These are phyloP conservation scores for Mycena kentingensis DNA, from an alignment of 768 basidiomycete genomes.

Conservation along the genomic window DNA sequence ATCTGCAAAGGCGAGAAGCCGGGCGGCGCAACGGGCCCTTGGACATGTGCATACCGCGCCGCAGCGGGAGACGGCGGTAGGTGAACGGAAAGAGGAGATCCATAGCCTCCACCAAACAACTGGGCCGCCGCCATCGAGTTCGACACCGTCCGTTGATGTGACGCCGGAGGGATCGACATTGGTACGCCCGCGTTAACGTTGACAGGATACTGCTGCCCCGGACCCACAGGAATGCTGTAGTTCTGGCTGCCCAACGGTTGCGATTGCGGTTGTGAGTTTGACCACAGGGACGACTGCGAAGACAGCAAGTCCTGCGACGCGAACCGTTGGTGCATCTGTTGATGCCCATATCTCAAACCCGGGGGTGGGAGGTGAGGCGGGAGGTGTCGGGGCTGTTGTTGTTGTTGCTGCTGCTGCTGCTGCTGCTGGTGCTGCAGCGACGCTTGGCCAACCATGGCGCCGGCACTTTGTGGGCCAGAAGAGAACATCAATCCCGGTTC, in stretches of 20 bases:
- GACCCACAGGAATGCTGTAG: not conserved
- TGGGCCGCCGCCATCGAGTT: not conserved
- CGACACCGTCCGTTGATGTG: not conserved
- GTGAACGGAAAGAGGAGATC: too few relatives aligned
- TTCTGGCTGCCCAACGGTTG: not conserved
- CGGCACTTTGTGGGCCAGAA: too few relatives aligned
- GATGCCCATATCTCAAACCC: too few relatives aligned
- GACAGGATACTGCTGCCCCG: not conserved
- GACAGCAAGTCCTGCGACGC: not conserved
- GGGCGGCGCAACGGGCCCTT: too few relatives aligned
- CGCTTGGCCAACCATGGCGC: not conserved
- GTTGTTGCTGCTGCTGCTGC: too few relatives aligned
- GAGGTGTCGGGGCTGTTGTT: too few relatives aligned
- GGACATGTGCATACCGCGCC: too few relatives aligned
- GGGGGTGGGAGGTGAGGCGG: too few relatives aligned
- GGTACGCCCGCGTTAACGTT: too few relatives aligned
- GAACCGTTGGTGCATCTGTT: not conserved
- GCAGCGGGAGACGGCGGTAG: too few relatives aligned
- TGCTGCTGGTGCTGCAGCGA: not conserved
- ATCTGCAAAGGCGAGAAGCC: too few relatives aligned
- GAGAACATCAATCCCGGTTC: conserved; percentile 18
- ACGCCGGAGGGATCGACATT: not conserved
- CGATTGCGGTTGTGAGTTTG: not conserved
- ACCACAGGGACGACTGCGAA: not conserved
- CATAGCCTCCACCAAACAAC: not conserved